A percentile compares a stretch with the other conserved stretches of the same genome.
These are phyloP conservation scores for Neurospora africana DNA, from an alignment of 495 filamentous ascomycete species.

Conservation along the genomic window DNA sequence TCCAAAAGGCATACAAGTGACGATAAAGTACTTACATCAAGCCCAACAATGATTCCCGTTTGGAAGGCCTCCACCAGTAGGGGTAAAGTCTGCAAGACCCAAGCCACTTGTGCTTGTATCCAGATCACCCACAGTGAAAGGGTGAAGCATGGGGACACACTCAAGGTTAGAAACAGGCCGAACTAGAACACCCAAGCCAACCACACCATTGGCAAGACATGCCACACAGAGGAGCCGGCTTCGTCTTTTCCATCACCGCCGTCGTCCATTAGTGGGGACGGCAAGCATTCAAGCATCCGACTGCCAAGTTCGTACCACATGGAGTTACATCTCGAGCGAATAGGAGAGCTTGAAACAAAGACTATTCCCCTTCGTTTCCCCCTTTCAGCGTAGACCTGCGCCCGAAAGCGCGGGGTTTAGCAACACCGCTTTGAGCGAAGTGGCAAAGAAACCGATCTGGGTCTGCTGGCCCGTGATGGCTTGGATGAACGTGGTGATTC, in stretches of 20 bases:
- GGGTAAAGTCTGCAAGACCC: background rate
- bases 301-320: background rate
- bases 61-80: background rate
- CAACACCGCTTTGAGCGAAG: background rate
- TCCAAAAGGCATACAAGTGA: background rate
- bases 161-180: background rate
- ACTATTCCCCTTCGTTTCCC: background rate
- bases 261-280: background rate
- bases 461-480: background rate
- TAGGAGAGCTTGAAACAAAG: background rate
- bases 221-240: background rate
- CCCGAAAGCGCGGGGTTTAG: background rate
- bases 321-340: background rate
- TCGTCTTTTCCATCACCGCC: background rate
- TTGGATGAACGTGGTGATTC: background rate
- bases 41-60: background rate
- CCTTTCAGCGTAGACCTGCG: background rate
- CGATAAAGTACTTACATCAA: background rate
- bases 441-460: background rate
- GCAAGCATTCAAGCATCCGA: background rate
- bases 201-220: background rate
- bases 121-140: background rate
- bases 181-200: background rate
- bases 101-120: background rate
- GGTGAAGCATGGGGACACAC: background rate